A percentile compares a stretch with the other conserved stretches of the same genome.
Evolutionary conservation across 495 filamentous ascomycete genomes (phyloP).

Genomic region (Aspergillus nidulans): DNA sequence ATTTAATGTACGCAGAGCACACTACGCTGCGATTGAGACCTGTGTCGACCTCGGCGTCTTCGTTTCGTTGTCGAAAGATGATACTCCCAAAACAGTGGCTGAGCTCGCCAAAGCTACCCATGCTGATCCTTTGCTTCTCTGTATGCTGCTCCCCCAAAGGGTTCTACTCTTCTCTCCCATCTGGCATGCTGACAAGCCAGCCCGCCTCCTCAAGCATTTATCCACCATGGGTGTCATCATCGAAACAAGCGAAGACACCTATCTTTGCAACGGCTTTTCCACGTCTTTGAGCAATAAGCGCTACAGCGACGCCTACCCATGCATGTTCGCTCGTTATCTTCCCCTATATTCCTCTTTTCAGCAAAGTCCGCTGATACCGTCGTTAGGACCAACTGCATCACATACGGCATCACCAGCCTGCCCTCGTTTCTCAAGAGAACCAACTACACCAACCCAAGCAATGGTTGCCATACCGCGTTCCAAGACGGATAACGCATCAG

Average conservation of each 20-base stretch:
- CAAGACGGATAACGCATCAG: constrained; percentile 29
- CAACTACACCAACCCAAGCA: constrained; percentile 26
- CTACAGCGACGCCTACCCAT: constrained; percentile 32
- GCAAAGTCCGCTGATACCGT: background rate
- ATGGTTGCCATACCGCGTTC: constrained; percentile 28
- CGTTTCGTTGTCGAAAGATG: constrained; percentile 26
- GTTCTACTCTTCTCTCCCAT: no score
- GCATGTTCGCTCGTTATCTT: constrained; percentile 23
- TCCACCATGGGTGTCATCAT: constrained; percentile 45
- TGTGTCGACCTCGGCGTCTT: constrained; percentile 34
- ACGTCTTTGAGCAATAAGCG: constrained; percentile 33
- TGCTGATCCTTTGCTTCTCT: constrained; percentile 26
- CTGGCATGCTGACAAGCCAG: constrained; percentile 9
- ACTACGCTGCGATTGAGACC: constrained; percentile 29
- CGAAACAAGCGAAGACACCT: constrained; percentile 41
- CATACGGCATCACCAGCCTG: constrained; percentile 25
- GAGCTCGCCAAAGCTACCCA: constrained; percentile 29
- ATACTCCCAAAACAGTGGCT: constrained; percentile 26
- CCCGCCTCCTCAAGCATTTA: constrained; percentile 45
- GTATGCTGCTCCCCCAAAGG: constrained; percentile 16
- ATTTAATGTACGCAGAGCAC: constrained; percentile 16
- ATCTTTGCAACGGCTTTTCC: constrained; percentile 40
- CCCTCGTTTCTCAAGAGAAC: constrained; percentile 27
- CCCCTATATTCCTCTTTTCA: background rate
- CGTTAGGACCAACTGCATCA: constrained; percentile 30